These are phyloP conservation scores for Cerrena zonata DNA, from an alignment of 1,284 basidiomycete genomes.

Conservation along the genomic window DNA sequence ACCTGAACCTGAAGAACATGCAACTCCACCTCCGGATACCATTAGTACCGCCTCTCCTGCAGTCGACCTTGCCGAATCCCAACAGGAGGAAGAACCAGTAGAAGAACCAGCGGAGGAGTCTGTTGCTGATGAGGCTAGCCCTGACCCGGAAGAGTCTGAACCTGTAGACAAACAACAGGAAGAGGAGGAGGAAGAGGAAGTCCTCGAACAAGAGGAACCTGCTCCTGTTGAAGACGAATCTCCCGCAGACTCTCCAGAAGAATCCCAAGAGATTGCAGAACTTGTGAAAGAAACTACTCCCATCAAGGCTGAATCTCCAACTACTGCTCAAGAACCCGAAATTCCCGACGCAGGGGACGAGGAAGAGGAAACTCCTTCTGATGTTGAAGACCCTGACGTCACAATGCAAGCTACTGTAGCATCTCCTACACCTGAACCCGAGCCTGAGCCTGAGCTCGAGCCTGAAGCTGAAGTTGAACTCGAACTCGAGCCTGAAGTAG, in stretches of 20 bases:
- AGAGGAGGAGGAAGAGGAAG: not conserved
- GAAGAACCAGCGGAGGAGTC: slow-evolving; percentile 2
- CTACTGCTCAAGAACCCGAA: not conserved
- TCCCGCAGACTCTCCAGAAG: not conserved
- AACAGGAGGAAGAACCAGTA: not conserved
- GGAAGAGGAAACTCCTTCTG: not conserved
- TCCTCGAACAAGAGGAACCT: not conserved
- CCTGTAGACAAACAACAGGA: not conserved
- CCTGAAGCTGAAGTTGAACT: not conserved
- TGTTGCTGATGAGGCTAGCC: not conserved
- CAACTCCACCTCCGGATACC: not conserved
- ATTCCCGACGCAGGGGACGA: not conserved
- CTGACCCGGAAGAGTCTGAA: not conserved
- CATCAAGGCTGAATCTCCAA: not conserved
- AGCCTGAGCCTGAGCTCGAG: not conserved
- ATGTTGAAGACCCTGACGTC: not conserved
- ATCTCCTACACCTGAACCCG: not conserved
- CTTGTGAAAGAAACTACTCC: not conserved
- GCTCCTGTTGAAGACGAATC: not conserved
- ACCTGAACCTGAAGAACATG: not conserved
- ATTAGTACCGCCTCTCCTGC: not conserved
- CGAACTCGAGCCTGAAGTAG: not conserved
- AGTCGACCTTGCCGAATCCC: not conserved
- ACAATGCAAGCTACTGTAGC: not conserved
- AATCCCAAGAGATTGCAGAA: not conserved